phyloP scores from a whole-genome alignment of 2,329 filamentous ascomycete genomes.

The Verticillium albo-atrum region DNA sequence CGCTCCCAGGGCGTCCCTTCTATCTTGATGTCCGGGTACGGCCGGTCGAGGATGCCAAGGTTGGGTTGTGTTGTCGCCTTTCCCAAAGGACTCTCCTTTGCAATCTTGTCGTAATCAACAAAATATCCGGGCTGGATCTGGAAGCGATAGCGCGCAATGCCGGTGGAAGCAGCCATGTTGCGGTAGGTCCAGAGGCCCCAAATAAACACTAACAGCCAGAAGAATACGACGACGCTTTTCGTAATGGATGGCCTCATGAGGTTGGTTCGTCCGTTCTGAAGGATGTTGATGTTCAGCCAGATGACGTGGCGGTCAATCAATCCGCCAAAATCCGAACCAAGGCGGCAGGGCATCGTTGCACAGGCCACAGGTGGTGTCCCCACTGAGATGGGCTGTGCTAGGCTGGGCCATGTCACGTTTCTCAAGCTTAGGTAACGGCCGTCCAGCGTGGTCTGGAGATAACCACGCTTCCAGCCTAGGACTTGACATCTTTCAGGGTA shows the following conservation, averaged over 20 bases:
- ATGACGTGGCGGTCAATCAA: not conserved
- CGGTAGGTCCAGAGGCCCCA: not conserved
- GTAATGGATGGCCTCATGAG: not conserved
- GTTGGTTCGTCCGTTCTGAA: not conserved
- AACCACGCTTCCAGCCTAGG: too few species aligned
- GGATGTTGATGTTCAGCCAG: not conserved
- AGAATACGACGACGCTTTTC: not conserved
- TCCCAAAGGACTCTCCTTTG: conserved; percentile 11
- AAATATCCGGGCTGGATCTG: not conserved
- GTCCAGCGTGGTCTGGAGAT: too few species aligned
- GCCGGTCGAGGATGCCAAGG: conserved; percentile 48
- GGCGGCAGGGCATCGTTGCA: not conserved
- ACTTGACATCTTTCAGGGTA: too few species aligned
- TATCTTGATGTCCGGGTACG: conserved; percentile 19
- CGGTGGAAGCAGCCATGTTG: not conserved
- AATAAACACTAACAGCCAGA: not conserved
- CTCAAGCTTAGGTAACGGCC: too few species aligned
- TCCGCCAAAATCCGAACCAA: not conserved
- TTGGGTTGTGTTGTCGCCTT: conserved; percentile 38
- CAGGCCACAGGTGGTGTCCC: not conserved
- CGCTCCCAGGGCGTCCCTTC: conserved; percentile 46
- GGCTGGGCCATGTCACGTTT: not conserved
- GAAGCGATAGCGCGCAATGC: not conserved
- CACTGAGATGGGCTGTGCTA: not conserved
- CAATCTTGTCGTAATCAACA: not conserved